Conservation (phyloP, 208 protist species). For the Leishmania tropica region DNA sequence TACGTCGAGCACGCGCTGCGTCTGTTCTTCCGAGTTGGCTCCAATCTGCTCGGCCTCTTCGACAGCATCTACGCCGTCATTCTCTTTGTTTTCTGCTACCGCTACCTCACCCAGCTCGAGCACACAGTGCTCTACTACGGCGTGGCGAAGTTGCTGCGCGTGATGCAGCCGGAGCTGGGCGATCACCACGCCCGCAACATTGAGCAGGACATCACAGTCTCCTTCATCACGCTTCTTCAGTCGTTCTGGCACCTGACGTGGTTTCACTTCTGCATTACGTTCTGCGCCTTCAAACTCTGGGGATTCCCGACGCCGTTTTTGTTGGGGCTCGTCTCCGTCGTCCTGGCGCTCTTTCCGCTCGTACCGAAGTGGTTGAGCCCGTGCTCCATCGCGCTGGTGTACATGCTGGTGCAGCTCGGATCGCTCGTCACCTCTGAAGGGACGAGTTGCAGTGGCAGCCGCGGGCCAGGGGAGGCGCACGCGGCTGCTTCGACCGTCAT, state of each 20-base stretch:
- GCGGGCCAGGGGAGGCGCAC: neutral
- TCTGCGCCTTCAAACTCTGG: conserved; percentile 47
- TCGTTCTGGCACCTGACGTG: conserved; percentile 77
- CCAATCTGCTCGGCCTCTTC: conserved; percentile 58
- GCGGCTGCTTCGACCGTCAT: neutral
- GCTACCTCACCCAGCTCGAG: conserved; percentile 66
- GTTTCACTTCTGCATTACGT: conserved; percentile 81
- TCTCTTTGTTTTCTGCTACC: conserved; percentile 65
- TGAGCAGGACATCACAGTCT: conserved; percentile 72
- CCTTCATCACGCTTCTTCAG: conserved; percentile 62
- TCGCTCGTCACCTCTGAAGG: conserved; percentile 19
- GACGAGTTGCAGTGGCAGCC: neutral
- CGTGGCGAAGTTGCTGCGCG: conserved; percentile 54
- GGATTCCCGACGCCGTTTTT: conserved; percentile 58
- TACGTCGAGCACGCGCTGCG: conserved; percentile 28
- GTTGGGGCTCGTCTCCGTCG: conserved; percentile 44
- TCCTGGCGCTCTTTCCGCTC: conserved; percentile 66
- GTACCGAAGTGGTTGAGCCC: conserved; percentile 65
- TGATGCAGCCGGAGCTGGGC: conserved; percentile 49
- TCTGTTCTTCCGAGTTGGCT: conserved; percentile 28
- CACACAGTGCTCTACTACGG: conserved; percentile 79
- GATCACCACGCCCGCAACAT: conserved; percentile 59
- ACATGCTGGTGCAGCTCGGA: conserved; percentile 17
- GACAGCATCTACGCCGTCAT: conserved; percentile 62
- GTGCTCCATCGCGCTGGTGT: conserved; percentile 37